Conservation (phyloP, 2,329 filamentous ascomycete species). For the Ophiostoma sp. region DNA sequence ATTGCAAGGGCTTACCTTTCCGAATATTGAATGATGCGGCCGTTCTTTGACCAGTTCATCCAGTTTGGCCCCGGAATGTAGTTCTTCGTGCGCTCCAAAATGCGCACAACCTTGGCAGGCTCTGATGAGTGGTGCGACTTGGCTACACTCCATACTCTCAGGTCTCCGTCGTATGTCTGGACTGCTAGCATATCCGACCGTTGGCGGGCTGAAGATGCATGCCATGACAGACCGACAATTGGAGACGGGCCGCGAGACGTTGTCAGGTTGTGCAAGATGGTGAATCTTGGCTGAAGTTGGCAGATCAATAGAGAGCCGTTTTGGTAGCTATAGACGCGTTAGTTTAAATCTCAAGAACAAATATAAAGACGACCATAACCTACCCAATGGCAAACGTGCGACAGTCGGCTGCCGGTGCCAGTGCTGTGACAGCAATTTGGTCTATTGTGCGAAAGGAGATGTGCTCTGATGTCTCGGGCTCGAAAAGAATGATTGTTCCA, state of each 20-base stretch:
- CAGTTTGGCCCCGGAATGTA: slow-evolving; percentile 75
- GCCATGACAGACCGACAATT: slow-evolving; percentile 84
- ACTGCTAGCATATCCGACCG: slow-evolving; percentile 97
- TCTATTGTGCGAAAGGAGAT: slow-evolving; percentile 82
- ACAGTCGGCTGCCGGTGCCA: slow-evolving; percentile 85
- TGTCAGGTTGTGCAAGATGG: slow-evolving; percentile 85
- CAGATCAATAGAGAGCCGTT: slow-evolving; percentile 93
- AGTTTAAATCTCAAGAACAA: background rate
- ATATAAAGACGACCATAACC: slow-evolving; percentile 20
- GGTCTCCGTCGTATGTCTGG: slow-evolving; percentile 84
- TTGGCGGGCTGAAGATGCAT: slow-evolving; percentile 90
- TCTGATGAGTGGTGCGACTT: slow-evolving; percentile 69
- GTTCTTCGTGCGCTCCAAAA: slow-evolving; percentile 74
- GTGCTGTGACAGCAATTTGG: slow-evolving; percentile 88
- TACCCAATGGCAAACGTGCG: slow-evolving; percentile 95
- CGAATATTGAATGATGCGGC: slow-evolving; percentile 85
- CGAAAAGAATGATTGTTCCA: slow-evolving; percentile 90
- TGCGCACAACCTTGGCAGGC: slow-evolving; percentile 79
- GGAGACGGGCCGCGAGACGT: slow-evolving; percentile 79
- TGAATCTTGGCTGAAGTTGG: slow-evolving; percentile 84
- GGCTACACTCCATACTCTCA: slow-evolving; percentile 93
- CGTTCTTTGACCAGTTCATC: slow-evolving; percentile 98
- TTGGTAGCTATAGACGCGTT: slow-evolving; percentile 60
- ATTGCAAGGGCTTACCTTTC: slow-evolving; percentile 43
- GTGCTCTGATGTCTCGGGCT: slow-evolving; percentile 87